A percentile compares a stretch with the other conserved stretches of the same genome.
Evolutionary conservation across 495 filamentous ascomycete species (phyloP).

Genomic region (Aspergillus cavernicola): DNA sequence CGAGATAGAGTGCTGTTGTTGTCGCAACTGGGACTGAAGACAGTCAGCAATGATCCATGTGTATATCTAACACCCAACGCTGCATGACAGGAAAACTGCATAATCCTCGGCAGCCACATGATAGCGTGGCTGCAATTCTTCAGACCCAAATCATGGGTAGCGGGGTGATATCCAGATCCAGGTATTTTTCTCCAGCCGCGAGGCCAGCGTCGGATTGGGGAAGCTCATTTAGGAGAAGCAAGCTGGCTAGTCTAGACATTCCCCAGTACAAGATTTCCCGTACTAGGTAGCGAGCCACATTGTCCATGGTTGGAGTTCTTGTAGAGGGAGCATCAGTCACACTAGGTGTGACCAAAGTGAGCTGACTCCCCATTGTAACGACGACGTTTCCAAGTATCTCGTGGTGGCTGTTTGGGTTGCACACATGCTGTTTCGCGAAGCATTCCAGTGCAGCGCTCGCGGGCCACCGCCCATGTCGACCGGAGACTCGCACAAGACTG

Average conservation of each 20-base stretch:
- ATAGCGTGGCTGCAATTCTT: neutral
- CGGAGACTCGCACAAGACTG: slow-evolving; percentile 9
- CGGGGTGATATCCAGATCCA: neutral
- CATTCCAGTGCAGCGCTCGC: neutral
- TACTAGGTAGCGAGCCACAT: neutral
- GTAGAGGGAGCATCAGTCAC: neutral
- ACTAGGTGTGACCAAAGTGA: slow-evolving; percentile 3
- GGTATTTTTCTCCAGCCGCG: too few species aligned
- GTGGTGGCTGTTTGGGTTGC: neutral
- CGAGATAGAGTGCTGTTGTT: slow-evolving; percentile 27
- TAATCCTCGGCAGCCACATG: neutral
- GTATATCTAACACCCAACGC: neutral
- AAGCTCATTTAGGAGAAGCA: neutral
- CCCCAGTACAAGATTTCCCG: neutral
- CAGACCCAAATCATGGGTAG: neutral
- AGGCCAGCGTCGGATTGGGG: too few species aligned
- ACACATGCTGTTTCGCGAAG: slow-evolving; percentile 1
- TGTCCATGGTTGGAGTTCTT: neutral
- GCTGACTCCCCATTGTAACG: neutral
- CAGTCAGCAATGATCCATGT: slow-evolving; percentile 7
- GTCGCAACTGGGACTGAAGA: slow-evolving; percentile 31
- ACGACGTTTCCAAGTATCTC: neutral
- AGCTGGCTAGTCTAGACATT: neutral
- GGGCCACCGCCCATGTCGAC: neutral
- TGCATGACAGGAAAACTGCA: slow-evolving; percentile 3